Percentiles rank a stretch among this genome's conserved stretches.
Evolutionary conservation across 495 filamentous ascomycete species (phyloP).

Genomic region (Darksidea phi): DNA sequence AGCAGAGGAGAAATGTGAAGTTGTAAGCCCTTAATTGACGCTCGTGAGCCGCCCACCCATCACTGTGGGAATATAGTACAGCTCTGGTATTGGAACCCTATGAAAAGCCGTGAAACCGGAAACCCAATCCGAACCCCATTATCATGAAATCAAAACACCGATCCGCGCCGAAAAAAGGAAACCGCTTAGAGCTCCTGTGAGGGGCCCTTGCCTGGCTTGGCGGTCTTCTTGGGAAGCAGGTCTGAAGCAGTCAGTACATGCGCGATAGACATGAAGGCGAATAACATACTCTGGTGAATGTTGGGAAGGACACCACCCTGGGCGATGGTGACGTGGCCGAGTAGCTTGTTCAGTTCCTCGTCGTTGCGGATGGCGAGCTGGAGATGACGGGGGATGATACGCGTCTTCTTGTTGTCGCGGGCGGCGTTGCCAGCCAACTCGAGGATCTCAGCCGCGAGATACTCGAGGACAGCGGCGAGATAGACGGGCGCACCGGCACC

Average conservation of each 20-base stretch:
- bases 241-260: constrained; percentile 61
- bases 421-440: constrained; percentile 98
- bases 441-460: constrained; percentile 97
- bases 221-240: constrained; percentile 96
- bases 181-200: constrained; percentile 84
- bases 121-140: constrained; percentile 82
- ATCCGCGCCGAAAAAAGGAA: constrained; percentile 44
- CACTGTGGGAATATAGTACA: constrained; percentile 91
- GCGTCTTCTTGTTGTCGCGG: constrained; percentile 99
- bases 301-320: constrained; percentile 99
- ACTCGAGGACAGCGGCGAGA: constrained; percentile 96
- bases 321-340: constrained; percentile 98
- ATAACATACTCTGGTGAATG: constrained; percentile 89
- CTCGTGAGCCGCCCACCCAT: constrained; percentile 49
- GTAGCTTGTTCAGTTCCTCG: constrained; percentile 99
- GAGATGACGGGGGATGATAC: constrained; percentile 98
- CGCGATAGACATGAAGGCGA: neutral
- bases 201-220: constrained; percentile 82
- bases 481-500: constrained; percentile 98
- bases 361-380: constrained; percentile 99
- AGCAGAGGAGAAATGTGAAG: constrained; percentile 5
- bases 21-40: constrained; percentile 46
- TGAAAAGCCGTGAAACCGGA: constrained; percentile 72
- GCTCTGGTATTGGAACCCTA: constrained; percentile 55
- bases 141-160: constrained; percentile 60